Evolutionary conservation across 257 asterid species (phyloP).

Genomic region (Craterostigma plantagineum): DNA sequence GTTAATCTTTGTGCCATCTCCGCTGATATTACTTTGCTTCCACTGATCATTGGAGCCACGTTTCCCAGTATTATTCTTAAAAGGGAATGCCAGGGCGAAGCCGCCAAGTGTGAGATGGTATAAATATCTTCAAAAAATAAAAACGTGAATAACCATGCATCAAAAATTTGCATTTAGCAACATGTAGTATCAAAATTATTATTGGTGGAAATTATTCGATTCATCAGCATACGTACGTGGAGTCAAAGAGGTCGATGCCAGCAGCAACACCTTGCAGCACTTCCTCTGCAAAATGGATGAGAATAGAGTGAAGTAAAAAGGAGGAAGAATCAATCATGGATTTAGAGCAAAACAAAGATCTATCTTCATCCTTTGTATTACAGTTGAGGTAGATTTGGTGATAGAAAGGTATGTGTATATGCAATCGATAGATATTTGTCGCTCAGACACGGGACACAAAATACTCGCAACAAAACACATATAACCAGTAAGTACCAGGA

Average conservation of each 20-base stretch:
- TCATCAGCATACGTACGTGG: conserved; percentile 30
- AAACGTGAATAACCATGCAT: background rate
- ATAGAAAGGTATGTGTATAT: too few species aligned
- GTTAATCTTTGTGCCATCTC: conserved; percentile 62
- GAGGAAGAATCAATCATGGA: background rate
- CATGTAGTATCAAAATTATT: background rate
- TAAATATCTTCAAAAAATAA: conserved; percentile 38
- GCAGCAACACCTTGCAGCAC: conserved; percentile 90
- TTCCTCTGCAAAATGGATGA: conserved; percentile 96
- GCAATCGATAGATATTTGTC: too few species aligned
- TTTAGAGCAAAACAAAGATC: background rate
- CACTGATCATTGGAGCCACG: conserved; percentile 13
- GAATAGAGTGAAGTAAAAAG: too few species aligned
- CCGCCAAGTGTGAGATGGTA: conserved; percentile 81
- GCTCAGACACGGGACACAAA: too few species aligned
- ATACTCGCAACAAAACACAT: background rate
- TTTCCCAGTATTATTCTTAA: conserved; percentile 13
- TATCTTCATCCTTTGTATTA: too few species aligned
- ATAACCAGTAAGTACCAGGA: conserved; percentile 41
- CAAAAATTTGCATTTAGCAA: background rate
- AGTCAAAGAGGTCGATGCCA: conserved; percentile 84
- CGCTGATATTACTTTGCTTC: conserved; percentile 19
- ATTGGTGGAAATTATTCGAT: background rate
- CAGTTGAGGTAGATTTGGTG: too few species aligned
- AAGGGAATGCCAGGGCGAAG: conserved; percentile 65